Conservation (phyloP, 371 early-diverging fungal genomes). For the Haplosporangium sp. region DNA sequence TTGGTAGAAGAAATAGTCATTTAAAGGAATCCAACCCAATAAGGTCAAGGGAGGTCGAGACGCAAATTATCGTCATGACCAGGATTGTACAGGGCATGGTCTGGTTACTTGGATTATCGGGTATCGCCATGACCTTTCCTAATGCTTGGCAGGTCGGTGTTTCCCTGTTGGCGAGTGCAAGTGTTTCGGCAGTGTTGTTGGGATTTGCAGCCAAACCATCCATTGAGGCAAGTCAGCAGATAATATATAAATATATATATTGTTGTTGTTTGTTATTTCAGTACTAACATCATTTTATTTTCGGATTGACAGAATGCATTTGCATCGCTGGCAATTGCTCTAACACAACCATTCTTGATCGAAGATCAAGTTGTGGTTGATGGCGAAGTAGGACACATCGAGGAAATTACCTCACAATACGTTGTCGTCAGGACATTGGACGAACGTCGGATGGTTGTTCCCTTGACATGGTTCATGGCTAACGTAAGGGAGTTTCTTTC, state of each 20-base stretch:
- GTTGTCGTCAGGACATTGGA: constrained; percentile 55
- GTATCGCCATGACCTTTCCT: constrained; percentile 59
- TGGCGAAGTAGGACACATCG: constrained; percentile 51
- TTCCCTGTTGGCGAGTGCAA: constrained; percentile 56
- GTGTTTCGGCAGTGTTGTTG: constrained; percentile 53
- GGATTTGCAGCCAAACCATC: constrained; percentile 58
- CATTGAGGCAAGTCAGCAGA: constrained; percentile 36
- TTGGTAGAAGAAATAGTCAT: constrained; percentile 34
- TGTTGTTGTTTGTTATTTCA: neutral
- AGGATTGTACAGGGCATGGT: constrained; percentile 53
- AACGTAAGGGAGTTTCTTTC: constrained; percentile 27
- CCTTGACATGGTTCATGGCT: constrained; percentile 53
- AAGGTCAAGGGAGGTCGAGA: constrained; percentile 47
- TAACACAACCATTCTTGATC: constrained; percentile 57
- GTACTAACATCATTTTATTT: no score
- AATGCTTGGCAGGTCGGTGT: constrained; percentile 58
- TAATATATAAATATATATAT: neutral
- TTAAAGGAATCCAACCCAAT: constrained; percentile 30
- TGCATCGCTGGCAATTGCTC: constrained; percentile 56
- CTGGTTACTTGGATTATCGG: constrained; percentile 46
- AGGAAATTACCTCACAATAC: constrained; percentile 58
- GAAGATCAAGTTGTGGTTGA: constrained; percentile 54
- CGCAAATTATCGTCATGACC: constrained; percentile 57
- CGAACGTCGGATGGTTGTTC: constrained; percentile 55
- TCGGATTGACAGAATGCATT: constrained; percentile 43